phyloP scores from a whole-genome alignment of 2,329 filamentous ascomycete species.

The Phialemonium atrogriseum region DNA sequence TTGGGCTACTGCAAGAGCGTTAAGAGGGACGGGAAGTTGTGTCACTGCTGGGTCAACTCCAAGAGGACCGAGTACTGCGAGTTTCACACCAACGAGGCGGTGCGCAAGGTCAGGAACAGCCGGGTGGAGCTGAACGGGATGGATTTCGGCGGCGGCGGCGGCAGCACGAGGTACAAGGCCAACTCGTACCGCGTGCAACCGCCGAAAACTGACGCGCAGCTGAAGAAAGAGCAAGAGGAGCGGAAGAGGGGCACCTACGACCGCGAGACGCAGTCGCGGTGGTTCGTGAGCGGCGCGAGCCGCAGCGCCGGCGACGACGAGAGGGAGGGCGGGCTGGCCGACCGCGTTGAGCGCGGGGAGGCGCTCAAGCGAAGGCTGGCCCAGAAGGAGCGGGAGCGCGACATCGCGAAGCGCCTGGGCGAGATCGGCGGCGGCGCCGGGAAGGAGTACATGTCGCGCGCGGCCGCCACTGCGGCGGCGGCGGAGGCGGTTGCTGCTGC shows the following conservation, averaged over 20 bases:
- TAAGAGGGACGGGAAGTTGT: constrained; percentile 75
- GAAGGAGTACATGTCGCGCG: constrained; percentile 57
- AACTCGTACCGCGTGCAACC: no score
- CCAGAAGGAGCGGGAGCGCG: constrained; percentile 62
- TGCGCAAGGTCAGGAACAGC: constrained; percentile 57
- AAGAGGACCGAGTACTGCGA: constrained; percentile 87
- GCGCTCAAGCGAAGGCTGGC: constrained; percentile 56
- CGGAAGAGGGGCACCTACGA: constrained; percentile 44
- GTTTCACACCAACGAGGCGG: constrained; percentile 77
- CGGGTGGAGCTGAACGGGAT: constrained; percentile 76
- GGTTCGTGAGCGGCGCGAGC: constrained; percentile 35
- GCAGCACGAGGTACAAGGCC: constrained; percentile 13
- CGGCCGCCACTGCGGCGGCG: constrained; percentile 8
- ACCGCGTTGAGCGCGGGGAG: constrained; percentile 56
- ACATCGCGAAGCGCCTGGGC: constrained; percentile 61
- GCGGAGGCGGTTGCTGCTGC: not conserved
- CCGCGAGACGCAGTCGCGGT: constrained; percentile 47
- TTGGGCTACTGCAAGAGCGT: constrained; percentile 80
- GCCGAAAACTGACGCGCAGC: constrained; percentile 1
- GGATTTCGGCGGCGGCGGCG: constrained; percentile 37
- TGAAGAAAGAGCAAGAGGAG: constrained; percentile 16
- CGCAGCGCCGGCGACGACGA: constrained; percentile 41
- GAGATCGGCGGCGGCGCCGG: constrained; percentile 58
- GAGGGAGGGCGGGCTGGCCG: constrained; percentile 47
- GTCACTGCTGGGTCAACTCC: constrained; percentile 78